phyloP scores from a whole-genome alignment of 2,329 filamentous ascomycete species.

The Polychaeton citri region DNA sequence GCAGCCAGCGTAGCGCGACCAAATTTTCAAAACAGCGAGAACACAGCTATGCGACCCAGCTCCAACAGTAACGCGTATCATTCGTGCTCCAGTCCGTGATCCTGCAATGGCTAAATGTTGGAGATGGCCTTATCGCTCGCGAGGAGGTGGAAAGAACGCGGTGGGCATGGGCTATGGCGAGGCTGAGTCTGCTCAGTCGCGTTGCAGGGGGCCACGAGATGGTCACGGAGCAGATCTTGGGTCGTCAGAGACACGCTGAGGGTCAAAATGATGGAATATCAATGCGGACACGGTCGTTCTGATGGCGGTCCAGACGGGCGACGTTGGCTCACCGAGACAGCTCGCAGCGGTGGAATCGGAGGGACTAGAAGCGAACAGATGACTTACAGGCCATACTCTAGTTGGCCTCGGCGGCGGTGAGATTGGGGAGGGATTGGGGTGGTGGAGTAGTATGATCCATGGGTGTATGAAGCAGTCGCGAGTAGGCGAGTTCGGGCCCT shows the following conservation, averaged over 20 bases:
- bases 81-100: slow-evolving; percentile 4
- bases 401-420: slow-evolving; percentile 11
- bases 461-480: background rate
- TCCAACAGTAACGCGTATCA: slow-evolving; percentile 21
- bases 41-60: slow-evolving; percentile 29
- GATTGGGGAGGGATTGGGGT: background rate
- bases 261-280: background rate
- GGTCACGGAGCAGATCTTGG: background rate
- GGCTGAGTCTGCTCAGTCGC: background rate
- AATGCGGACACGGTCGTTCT: background rate
- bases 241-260: background rate
- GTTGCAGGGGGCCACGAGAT: background rate
- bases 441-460: slow-evolving; percentile 2
- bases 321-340: slow-evolving; percentile 8
- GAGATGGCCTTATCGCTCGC: slow-evolving; percentile 10
- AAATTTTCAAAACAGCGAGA: slow-evolving; percentile 16
- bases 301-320: background rate
- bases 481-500: background rate
- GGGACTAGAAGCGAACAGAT: slow-evolving; percentile 19
- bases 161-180: no score
- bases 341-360: slow-evolving; percentile 4
- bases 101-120: slow-evolving; percentile 27
- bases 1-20: slow-evolving; percentile 15
- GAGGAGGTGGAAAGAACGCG: background rate
- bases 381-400: slow-evolving; percentile 48